Conservation (phyloP, 2,329 filamentous ascomycete species). For the Lecanicillium sp. region DNA sequence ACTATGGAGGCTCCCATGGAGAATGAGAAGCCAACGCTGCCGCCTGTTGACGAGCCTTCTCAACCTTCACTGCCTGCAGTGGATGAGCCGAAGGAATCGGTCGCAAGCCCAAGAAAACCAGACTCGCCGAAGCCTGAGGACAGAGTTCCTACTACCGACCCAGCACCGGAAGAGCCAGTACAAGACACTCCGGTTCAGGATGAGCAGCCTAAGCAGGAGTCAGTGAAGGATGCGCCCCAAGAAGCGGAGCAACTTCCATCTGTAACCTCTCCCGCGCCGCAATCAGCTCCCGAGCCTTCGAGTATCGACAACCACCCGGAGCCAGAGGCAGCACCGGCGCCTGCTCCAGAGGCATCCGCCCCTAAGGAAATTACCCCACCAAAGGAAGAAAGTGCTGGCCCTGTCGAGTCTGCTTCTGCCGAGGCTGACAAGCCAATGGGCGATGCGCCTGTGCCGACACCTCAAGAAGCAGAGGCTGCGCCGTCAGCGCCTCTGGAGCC, state of each 20-base stretch:
- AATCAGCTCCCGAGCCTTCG: background rate
- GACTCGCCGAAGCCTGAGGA: background rate
- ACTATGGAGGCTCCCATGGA: constrained; percentile 2
- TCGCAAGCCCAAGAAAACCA: background rate
- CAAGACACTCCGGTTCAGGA: constrained; percentile 1
- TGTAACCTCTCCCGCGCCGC: background rate
- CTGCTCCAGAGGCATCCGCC: background rate
- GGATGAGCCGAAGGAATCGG: too few relatives aligned
- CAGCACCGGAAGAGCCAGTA: constrained; percentile 1
- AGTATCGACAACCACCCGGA: background rate
- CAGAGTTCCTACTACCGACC: background rate
- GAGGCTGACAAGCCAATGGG: too few relatives aligned
- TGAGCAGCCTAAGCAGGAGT: constrained; percentile 3
- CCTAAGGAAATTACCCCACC: too few relatives aligned
- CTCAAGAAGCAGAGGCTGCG: background rate
- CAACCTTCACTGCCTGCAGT: too few relatives aligned
- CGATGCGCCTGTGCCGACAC: background rate
- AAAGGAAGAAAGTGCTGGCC: too few relatives aligned
- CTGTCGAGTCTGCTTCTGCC: too few relatives aligned
- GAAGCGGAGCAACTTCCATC: constrained; percentile 1
- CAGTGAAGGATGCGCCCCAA: constrained; percentile 1
- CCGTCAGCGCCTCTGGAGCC: too few relatives aligned
- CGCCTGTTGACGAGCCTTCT: background rate
- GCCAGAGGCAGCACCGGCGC: background rate
- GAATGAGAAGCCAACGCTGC: constrained; percentile 6